Evolutionary conservation across 2,329 filamentous ascomycete species (phyloP), one percentile per base, ranked within the genome.

Genomic region (Fusarium coicis): DNA sequence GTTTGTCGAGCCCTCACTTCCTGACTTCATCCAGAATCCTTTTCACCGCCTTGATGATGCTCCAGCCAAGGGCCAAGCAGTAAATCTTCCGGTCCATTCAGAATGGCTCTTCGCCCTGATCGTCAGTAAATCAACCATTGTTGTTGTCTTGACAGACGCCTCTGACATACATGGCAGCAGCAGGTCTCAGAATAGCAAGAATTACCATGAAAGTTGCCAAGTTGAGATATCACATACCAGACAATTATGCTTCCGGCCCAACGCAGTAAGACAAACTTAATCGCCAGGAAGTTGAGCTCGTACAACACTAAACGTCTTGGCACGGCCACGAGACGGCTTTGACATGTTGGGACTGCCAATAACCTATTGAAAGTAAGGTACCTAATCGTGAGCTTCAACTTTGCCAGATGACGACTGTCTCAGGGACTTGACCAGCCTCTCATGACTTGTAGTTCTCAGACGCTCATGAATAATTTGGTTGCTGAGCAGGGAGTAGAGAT

Each of bases 191-290:
- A 65, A 40, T 34, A 14, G 14, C 14, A 18, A 18, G 11, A 46
- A 14, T 32, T 23, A 10, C n/a, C 42, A 16, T 26, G 16, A 23
- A 15, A 34, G 21, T 39, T 43, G 12, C 32, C 47, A 23, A 23
- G 36, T 32, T 14, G 37, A 43, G 32, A 14, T 40, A 30, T 74
- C 70, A 68, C 66, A 74, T 73, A 63, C 66, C 70, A 58, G 57
- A 60, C 30, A 18, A 12, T 52, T 21, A 54, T 57, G 32, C 46
- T 37, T 40, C 18, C 19, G 32, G 8, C 18, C 18, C 7, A 15
- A 47, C 19, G 9, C 4, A 32, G 39, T 34, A 18, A 56, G 18
- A 34, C 16, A 53, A 34, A 7, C 21, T 52, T 46, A 56, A 43
- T 44, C 40, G 5, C 5, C 14, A 21, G 14, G 56, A 34, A 42